Percentiles rank a stretch among this genome's conserved stretches.
phyloP scores from a whole-genome alignment of 768 basidiomycete species.

The Boletus pseudo-olivaceus region DNA sequence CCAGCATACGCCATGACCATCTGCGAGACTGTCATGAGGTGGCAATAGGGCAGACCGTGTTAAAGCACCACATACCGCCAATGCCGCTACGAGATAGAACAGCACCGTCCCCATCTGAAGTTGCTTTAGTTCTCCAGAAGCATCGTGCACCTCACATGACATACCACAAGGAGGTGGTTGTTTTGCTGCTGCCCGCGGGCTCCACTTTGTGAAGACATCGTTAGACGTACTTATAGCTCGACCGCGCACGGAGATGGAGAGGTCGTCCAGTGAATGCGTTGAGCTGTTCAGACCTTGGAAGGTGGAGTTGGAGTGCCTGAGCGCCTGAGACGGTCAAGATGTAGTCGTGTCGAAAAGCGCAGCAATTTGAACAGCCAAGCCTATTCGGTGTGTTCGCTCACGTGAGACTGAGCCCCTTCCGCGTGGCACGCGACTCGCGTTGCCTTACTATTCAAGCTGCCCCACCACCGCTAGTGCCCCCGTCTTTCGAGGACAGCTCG shows the following conservation, averaged over 20 bases:
- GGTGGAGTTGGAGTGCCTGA: too few species aligned
- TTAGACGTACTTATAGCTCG: background rate
- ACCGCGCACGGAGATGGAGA: background rate
- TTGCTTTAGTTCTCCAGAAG: constrained; percentile 3
- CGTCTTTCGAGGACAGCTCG: background rate
- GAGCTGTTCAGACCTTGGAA: background rate
- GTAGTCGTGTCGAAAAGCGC: constrained; percentile 8
- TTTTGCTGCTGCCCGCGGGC: constrained; percentile 31
- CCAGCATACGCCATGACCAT: constrained; percentile 83
- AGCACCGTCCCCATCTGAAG: constrained; percentile 66
- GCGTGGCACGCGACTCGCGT: constrained; percentile 1
- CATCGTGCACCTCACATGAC: constrained; percentile 8
- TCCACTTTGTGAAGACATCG: constrained; percentile 28
- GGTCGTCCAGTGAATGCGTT: background rate
- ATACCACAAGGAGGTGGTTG: constrained; percentile 31
- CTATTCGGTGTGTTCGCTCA: constrained; percentile 5
- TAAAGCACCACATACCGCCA: constrained; percentile 57
- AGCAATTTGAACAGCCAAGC: background rate
- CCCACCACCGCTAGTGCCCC: background rate
- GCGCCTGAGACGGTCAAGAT: background rate
- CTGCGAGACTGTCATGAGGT: constrained; percentile 34
- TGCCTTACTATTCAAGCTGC: constrained; percentile 2
- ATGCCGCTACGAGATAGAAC: constrained; percentile 87
- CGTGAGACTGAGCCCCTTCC: constrained; percentile 11
- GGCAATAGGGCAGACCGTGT: background rate